A percentile compares a stretch with the other conserved stretches of the same genome.
Conservation (phyloP, 257 asterid species). For the Cordia subcordata region DNA sequence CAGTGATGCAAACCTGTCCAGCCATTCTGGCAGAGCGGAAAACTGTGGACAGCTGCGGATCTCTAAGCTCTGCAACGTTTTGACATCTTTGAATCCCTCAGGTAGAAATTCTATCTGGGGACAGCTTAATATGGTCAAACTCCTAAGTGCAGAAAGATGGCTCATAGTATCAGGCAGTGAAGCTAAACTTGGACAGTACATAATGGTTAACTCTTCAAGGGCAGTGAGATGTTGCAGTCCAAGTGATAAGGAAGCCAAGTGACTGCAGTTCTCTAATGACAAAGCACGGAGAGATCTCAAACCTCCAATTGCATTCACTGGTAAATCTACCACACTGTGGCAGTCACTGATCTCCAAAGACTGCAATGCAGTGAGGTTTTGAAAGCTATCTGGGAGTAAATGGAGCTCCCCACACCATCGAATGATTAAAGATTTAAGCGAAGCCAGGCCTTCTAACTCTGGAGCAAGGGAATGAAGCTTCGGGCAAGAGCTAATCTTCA, state of each 20-base stretch:
- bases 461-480: slow-evolving; percentile 11
- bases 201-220: slow-evolving; percentile 24
- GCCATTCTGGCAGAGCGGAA: slow-evolving; percentile 25
- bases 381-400: slow-evolving; percentile 16
- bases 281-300: slow-evolving; percentile 19
- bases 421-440: slow-evolving; percentile 21
- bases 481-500: slow-evolving; percentile 25
- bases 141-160: slow-evolving; percentile 12
- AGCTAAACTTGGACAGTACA: slow-evolving; percentile 20
- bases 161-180: slow-evolving; percentile 11
- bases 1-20: slow-evolving; percentile 17
- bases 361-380: slow-evolving; percentile 15
- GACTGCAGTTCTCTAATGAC: slow-evolving; percentile 21
- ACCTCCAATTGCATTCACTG: slow-evolving; percentile 19
- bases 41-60: slow-evolving; percentile 19
- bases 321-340: slow-evolving; percentile 17
- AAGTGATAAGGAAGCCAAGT: slow-evolving; percentile 10
- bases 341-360: slow-evolving; percentile 21
- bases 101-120: slow-evolving; percentile 20
- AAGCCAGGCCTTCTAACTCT: slow-evolving; percentile 10
- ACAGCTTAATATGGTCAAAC: slow-evolving; percentile 20
- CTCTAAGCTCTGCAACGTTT: slow-evolving; percentile 18
- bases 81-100: slow-evolving; percentile 16
- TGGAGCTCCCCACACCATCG: slow-evolving; percentile 21
- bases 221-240: slow-evolving; percentile 21